These are phyloP conservation scores for Friedmanniomyces simplex DNA, from an alignment of 495 filamentous ascomycete genomes.

Conservation along the genomic window DNA sequence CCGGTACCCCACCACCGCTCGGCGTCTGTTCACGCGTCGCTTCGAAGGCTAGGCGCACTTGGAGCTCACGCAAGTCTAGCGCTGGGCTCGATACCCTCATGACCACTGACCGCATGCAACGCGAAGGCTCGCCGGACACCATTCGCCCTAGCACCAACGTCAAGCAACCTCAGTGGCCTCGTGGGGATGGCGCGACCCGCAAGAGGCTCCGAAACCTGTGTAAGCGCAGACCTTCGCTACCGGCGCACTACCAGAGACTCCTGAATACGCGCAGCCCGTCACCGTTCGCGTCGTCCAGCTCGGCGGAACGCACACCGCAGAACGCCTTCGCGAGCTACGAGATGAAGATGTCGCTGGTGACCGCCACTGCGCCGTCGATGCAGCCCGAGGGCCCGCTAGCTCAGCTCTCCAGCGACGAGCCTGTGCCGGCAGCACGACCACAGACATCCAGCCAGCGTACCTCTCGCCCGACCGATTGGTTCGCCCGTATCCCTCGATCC, in stretches of 20 bases:
- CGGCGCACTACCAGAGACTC: slow-evolving; percentile 57
- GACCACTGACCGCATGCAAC: slow-evolving; percentile 18
- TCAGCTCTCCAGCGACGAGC: slow-evolving; percentile 40
- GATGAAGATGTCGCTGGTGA: slow-evolving; percentile 72
- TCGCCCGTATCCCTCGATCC: slow-evolving; percentile 22
- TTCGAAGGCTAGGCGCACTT: slow-evolving; percentile 71
- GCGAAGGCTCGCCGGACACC: slow-evolving; percentile 33
- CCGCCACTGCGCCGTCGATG: slow-evolving; percentile 74
- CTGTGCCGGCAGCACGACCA: no score
- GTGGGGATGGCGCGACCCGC: slow-evolving; percentile 70
- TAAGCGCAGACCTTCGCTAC: slow-evolving; percentile 58
- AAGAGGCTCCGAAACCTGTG: slow-evolving; percentile 73
- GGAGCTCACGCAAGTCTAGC: slow-evolving; percentile 40
- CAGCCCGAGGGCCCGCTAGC: slow-evolving; percentile 60
- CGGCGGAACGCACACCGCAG: slow-evolving; percentile 27
- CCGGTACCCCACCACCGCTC: slow-evolving; percentile 74
- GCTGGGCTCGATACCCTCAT: slow-evolving; percentile 10
- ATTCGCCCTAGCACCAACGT: slow-evolving; percentile 29
- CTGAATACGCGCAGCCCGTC: slow-evolving; percentile 66
- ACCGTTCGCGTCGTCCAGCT: slow-evolving; percentile 46
- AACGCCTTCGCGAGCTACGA: slow-evolving; percentile 57
- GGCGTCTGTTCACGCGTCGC: slow-evolving; percentile 86
- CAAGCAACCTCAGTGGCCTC: slow-evolving; percentile 55
- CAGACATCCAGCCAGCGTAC: slow-evolving; percentile 14
- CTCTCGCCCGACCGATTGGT: slow-evolving; percentile 16